Evolutionary conservation across 2,329 filamentous ascomycete species (phyloP).

Genomic region (Dichotomopilus funicola): DNA sequence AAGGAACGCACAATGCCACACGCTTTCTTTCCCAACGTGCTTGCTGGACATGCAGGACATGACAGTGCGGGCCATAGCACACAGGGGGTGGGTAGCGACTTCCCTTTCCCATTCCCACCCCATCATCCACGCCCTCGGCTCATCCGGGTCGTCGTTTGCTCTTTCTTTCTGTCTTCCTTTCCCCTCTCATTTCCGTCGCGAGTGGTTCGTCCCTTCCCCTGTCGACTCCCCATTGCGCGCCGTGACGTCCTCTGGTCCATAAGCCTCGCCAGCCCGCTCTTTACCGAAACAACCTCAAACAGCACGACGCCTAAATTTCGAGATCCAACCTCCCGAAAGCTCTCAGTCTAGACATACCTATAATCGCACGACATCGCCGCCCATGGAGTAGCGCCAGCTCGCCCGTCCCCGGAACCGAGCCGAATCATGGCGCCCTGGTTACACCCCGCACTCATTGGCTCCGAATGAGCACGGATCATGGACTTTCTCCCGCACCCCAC

Average conservation of each 20-base stretch:
- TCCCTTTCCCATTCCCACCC: too few relatives aligned
- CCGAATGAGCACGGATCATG: constrained; percentile 14
- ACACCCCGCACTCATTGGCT: constrained; percentile 15
- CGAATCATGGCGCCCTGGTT: constrained; percentile 17
- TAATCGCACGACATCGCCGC: not conserved
- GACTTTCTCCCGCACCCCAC: constrained; percentile 21
- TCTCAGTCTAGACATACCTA: not conserved
- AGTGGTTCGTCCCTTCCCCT: too few relatives aligned
- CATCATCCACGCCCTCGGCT: too few relatives aligned
- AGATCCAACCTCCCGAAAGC: not conserved
- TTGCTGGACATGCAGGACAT: not conserved
- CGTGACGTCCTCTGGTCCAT: too few relatives aligned
- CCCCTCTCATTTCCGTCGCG: too few relatives aligned
- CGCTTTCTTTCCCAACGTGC: not conserved
- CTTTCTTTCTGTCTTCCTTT: too few relatives aligned
- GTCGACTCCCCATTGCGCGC: too few relatives aligned
- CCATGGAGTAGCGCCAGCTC: not conserved
- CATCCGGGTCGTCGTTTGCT: too few relatives aligned
- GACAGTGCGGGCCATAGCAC: too few relatives aligned
- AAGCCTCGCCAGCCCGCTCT: too few relatives aligned
- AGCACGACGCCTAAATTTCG: not conserved
- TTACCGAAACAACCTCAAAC: not conserved
- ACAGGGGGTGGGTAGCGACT: too few relatives aligned
- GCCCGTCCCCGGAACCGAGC: not conserved
- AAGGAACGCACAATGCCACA: not conserved